Base-by-base conservation (phyloP, 768 basidiomycete genomes). In the Galerina sulciceps region DNA sequence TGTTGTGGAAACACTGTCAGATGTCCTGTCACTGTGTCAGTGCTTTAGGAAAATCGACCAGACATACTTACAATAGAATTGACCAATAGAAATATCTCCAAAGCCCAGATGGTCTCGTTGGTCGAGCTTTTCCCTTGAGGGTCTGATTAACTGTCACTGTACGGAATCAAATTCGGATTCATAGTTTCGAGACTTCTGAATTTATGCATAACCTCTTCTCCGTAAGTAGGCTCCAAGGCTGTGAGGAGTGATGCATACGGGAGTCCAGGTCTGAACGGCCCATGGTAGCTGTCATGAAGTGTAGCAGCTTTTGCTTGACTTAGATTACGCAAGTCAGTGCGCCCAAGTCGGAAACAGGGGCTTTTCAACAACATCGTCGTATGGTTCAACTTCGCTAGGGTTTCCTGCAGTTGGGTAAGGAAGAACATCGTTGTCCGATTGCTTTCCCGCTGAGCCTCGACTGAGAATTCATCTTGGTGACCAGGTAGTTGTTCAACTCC, bases 211-310 rank as follows among this genome's bases (percentile, higher is more conserved):
- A 79, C 63, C 42, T 77, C 76, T 44, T 75, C 72, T 4, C 77
- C 77, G 64, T 78, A 78, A 34, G 75, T 70, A 63, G 77, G 78
- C 38, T 73, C 67, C 14, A 79, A 63, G 3, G 76, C 61, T 3
- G 74, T 71, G 53, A 79, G 67, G 60, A 81, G 78, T 9, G 77
- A 73, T 11, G 71, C 64, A 55, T 79, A 77, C 1, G 79, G 73
- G 13, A 82, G 70, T 79, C 78, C 4, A 80, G 60, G 57, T 79
- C 77, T 4, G 78, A 76, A 34, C 76, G 73, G 14, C 80, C 56
- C 11, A 76, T 67, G 3, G 75, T 67, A 45, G 75, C 76, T 4
- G 71, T 68, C 67, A 82, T 69, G 10, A 77, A 68, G 38, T 77
- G 75, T 26, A 82, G 60, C 1, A 81, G 60, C 42, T 75, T 71